Evolutionary conservation across 805 yeast genomes (phyloP), one percentile per base, ranked within the genome.

Genomic region (Myxozyma nipponensis): DNA sequence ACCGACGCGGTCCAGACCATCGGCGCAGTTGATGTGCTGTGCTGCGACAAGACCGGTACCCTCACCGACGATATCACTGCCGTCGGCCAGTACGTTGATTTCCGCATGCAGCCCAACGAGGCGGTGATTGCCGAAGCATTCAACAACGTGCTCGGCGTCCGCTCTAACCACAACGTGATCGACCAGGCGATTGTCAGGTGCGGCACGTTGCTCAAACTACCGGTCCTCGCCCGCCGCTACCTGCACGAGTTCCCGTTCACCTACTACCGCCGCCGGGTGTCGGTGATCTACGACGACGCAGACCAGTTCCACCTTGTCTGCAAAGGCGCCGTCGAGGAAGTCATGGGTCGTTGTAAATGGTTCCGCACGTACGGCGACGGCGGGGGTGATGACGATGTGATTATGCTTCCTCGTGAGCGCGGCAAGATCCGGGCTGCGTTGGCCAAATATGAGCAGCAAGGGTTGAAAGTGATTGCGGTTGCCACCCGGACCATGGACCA

Each of bases 1-100:
- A 48, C 51, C 3, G 58, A 54, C 23, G 57, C 56, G 7, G 51
- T 54, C 36, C 58, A 79, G 62, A 78, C 83, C n/a, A 67, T 79
- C 54, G 84, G 83, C 15, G 72, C 78, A 13, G 77, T 78, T 18
- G 75, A 76, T 60, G 79, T 82, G 71, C 47, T 76, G 67, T 66
- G 81, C 77, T 45, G 73, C 65, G 67, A 77, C 75, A 58, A 77
- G 71, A 51, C 81, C 68, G 74, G 74, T 13, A 70, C 74, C 63
- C 46, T 78, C 42, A 78, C 83, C 24, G 69, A 49, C 42, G 58
- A 54, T 30, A 49, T 44, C 24, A 55, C 51, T 21, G 56, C 47
- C 43, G 49, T 54, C 36, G 44, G 47, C 10, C 43, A 52, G 39
- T 49, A 51, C 22, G 39, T 47, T 19, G 58, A 54, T 32, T 40